Evolutionary conservation across 2,329 filamentous ascomycete genomes (phyloP), one percentile per base, ranked within the genome.

Genomic region (Sporothrix globosa): DNA sequence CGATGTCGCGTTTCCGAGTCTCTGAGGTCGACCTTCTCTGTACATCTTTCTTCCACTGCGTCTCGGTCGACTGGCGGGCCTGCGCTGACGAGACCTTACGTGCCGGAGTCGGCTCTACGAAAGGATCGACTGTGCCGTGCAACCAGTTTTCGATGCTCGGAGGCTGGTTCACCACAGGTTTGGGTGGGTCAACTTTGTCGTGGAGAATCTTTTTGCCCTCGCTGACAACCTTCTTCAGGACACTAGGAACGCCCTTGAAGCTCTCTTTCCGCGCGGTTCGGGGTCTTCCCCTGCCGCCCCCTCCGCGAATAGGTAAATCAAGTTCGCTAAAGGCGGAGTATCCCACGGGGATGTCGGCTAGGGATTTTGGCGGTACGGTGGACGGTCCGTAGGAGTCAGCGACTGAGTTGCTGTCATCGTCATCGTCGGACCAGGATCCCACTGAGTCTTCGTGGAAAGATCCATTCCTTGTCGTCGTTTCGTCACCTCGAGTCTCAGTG

Each of bases 291-390:
- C 70, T 83, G 39, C 79, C 78, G n/a, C 82, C 79, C 68, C 85
- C 80, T 6, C 82, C 82, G 24, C 82, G 81, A 0, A 84, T 75
- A 0, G 87, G 83, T 1, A 90, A 77, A 68, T 90, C 87, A 7
- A 90, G 80, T 74, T 87, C 87, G 73, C 87, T 90, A 74, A 90
- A 90, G n/a, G 88, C 88, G 21, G 88, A 90, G 73, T 86, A 86
- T 6, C 88, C 88, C 76, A 89, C 85, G 0, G 88, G 87, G 65
- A 90, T 86, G 50, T 90, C 87, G 19, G 86, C 86, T 46, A 89
- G 76, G 2, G 86, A 85, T 73, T 87, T 87, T 46, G 81, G 82
- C 4, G 83, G 77, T 9, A 79, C 75, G 52, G 79, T 84, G 2
- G 82, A 82, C 9, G 79, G 80, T n/a, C 78, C 76, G 7, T 81